Conservation (phyloP, 176 grass and related monocot genomes). For the Rhipidocladum racemiflorum region DNA sequence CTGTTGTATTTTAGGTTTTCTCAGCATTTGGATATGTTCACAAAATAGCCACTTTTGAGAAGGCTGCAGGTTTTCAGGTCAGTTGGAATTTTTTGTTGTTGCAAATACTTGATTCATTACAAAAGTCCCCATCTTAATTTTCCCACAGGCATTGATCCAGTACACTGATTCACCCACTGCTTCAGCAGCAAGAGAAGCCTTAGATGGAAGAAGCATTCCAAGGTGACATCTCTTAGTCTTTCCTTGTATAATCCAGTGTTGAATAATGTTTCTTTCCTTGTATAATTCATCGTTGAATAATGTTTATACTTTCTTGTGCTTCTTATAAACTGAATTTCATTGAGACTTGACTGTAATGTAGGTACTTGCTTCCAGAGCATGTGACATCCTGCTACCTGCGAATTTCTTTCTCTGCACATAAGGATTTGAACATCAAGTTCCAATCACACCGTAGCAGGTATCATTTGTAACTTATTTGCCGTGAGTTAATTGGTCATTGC, state of each 20-base stretch:
- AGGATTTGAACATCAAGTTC: slow-evolving; percentile 96
- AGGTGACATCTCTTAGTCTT: slow-evolving; percentile 45
- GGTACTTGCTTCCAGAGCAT: slow-evolving; percentile 87
- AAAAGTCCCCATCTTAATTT: slow-evolving; percentile 29
- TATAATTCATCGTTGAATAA: not conserved
- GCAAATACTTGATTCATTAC: slow-evolving; percentile 18
- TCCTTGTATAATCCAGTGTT: slow-evolving; percentile 12
- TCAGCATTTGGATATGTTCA: slow-evolving; percentile 97
- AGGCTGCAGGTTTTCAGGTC: slow-evolving; percentile 97
- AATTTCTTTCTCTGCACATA: slow-evolving; percentile 92
- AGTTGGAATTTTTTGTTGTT: slow-evolving; percentile 15
- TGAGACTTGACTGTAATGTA: slow-evolving; percentile 32
- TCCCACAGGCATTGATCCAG: slow-evolving; percentile 78
- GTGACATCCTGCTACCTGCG: slow-evolving; percentile 71
- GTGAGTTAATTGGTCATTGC: not conserved
- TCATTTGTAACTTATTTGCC: not conserved
- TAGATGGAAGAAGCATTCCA: slow-evolving; percentile 98
- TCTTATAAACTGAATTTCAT: slow-evolving; percentile 30
- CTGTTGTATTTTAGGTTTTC: slow-evolving; percentile 66
- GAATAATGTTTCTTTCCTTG: slow-evolving; percentile 11
- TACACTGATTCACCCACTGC: slow-evolving; percentile 85
- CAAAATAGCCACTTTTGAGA: slow-evolving; percentile 99
- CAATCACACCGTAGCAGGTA: slow-evolving; percentile 97
- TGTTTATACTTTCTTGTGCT: slow-evolving; percentile 4
- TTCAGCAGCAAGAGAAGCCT: slow-evolving; percentile 80